phyloP scores from a whole-genome alignment of 305 asterid genomes.

The Fraxinus greggii region DNA sequence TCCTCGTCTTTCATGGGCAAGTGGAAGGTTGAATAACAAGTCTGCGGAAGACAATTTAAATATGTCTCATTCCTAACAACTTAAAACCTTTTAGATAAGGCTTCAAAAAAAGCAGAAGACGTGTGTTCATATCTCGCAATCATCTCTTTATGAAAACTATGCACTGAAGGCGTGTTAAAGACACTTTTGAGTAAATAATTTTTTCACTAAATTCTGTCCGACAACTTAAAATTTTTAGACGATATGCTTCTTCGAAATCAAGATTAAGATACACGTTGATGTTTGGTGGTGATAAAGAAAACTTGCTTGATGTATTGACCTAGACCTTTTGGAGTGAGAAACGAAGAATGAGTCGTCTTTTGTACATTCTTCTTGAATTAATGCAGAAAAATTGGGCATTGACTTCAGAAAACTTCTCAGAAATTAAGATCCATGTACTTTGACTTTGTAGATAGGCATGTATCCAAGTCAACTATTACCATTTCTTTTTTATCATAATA shows the following conservation, averaged over 20 bases:
- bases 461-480: neutral
- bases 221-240: neutral
- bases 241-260: neutral
- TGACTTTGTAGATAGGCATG: neutral
- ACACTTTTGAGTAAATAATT: neutral
- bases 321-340: neutral
- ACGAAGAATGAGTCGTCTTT: neutral
- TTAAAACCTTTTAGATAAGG: neutral
- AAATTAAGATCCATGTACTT: neutral
- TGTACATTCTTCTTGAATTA: neutral
- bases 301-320: neutral
- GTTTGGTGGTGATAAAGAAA: neutral
- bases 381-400: neutral
- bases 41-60: neutral
- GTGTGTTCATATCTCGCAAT: neutral
- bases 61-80: neutral
- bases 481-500: neutral
- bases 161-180: neutral
- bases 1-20: neutral
- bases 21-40: neutral
- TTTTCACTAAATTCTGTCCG: neutral
- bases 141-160: neutral
- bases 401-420: neutral
- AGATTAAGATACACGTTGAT: neutral
- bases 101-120: neutral